Percentiles rank a stretch among this genome's conserved stretches.
Conservation (phyloP, 2,329 filamentous ascomycete species). For the Fusarium denticulatum region DNA sequence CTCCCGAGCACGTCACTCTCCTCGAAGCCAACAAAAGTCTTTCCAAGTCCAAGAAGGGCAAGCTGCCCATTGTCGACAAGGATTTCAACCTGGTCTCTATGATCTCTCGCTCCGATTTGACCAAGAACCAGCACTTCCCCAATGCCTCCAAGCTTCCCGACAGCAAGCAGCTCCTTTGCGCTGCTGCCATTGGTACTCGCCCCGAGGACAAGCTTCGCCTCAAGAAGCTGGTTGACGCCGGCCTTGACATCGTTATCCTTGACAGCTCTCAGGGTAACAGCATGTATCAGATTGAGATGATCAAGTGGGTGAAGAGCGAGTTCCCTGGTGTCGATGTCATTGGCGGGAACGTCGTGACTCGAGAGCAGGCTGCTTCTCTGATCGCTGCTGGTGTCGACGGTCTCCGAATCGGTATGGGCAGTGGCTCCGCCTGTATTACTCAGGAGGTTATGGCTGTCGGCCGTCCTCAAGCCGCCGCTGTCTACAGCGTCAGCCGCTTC, state of each 20-base stretch:
- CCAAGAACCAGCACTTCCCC: slow-evolving; percentile 98
- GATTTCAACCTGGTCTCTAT: slow-evolving; percentile 88
- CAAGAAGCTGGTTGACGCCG: slow-evolving; percentile 89
- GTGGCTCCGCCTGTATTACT: slow-evolving; percentile 96
- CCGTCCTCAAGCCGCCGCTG: slow-evolving; percentile 91
- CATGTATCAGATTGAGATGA: slow-evolving; percentile 98
- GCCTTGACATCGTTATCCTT: slow-evolving; percentile 92
- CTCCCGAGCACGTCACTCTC: slow-evolving; percentile 82
- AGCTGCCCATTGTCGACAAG: slow-evolving; percentile 90
- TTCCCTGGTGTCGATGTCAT: slow-evolving; percentile 92
- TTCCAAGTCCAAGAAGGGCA: slow-evolving; percentile 97
- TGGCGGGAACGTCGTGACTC: slow-evolving; percentile 97
- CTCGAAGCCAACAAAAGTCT: slow-evolving; percentile 92
- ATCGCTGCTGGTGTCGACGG: slow-evolving; percentile 96
- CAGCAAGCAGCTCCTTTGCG: slow-evolving; percentile 97
- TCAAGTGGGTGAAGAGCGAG: slow-evolving; percentile 92
- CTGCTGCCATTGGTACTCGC: slow-evolving; percentile 93
- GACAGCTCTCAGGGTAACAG: slow-evolving; percentile 98
- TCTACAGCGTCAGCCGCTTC: slow-evolving; percentile 89
- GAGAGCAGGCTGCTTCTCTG: slow-evolving; percentile 90
- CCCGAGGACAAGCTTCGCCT: slow-evolving; percentile 91
- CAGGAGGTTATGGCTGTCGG: slow-evolving; percentile 99
- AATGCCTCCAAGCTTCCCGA: slow-evolving; percentile 94
- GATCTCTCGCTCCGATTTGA: slow-evolving; percentile 93
- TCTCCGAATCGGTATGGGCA: slow-evolving; percentile 98